These are phyloP conservation scores for Coix lacrymajobi DNA, from an alignment of 176 grass and related monocot genomes.

Conservation along the genomic window DNA sequence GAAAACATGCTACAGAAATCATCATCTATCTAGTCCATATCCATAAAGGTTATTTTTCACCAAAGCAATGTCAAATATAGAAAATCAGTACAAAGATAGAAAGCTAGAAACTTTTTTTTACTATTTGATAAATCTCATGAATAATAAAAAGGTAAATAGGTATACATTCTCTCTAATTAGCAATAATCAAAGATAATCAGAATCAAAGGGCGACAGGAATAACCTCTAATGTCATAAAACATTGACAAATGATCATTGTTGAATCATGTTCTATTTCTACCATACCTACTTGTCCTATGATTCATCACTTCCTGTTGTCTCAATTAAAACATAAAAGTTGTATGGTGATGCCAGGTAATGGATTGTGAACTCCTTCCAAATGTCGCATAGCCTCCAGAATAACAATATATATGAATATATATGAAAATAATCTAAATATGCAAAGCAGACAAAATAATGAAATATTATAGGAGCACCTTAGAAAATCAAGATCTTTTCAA, in stretches of 20 bases:
- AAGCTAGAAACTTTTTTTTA: background rate
- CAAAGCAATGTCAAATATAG: background rate
- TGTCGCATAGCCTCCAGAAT: slow-evolving; percentile 66
- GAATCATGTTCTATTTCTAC: background rate
- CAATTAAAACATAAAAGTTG: slow-evolving; percentile 91
- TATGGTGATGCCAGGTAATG: slow-evolving; percentile 50
- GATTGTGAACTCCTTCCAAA: slow-evolving; percentile 89
- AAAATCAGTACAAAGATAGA: background rate
- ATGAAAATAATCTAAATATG: slow-evolving; percentile 18
- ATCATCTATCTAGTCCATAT: background rate
- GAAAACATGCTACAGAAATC: background rate
- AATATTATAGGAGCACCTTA: background rate
- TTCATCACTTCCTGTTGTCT: slow-evolving; percentile 94
- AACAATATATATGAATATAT: slow-evolving; percentile 23
- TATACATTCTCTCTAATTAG: background rate
- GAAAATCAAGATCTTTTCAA: background rate
- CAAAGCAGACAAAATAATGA: slow-evolving; percentile 21
- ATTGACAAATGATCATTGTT: background rate
- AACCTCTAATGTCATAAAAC: background rate
- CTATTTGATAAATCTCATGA: background rate
- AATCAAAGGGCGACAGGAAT: background rate
- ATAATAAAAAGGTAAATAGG: background rate
- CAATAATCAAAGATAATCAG: background rate
- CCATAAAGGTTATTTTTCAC: background rate
- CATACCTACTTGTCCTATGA: slow-evolving; percentile 81